phyloP scores from a whole-genome alignment of 2,329 filamentous ascomycete species.

The Trichoderma breve region DNA sequence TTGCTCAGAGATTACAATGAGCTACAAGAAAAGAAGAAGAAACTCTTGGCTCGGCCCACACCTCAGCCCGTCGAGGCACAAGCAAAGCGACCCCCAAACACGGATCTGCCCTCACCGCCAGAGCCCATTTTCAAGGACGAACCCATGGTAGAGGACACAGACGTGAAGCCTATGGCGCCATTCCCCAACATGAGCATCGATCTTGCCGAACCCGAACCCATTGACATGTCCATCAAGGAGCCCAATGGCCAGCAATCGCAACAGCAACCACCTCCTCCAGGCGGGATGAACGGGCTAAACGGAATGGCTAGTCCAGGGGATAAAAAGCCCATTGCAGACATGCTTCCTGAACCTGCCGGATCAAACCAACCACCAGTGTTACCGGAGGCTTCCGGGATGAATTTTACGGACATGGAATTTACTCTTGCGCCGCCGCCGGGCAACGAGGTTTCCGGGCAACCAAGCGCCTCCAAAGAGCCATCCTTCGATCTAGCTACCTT shows the following conservation, averaged over 20 bases:
- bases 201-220: slow-evolving; percentile 30
- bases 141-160: slow-evolving; percentile 35
- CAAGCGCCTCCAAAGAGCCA: slow-evolving; percentile 33
- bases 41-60: slow-evolving; percentile 18
- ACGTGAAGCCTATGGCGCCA: slow-evolving; percentile 47
- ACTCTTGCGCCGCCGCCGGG: slow-evolving; percentile 48
- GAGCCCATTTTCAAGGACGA: slow-evolving; percentile 30
- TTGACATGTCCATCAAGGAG: slow-evolving; percentile 13
- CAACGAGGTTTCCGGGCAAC: slow-evolving; percentile 30
- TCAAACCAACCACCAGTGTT: slow-evolving; percentile 23
- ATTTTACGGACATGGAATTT: slow-evolving; percentile 59
- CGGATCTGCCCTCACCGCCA: slow-evolving; percentile 39
- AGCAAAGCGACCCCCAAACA: slow-evolving; percentile 36
- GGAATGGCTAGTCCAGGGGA: slow-evolving; percentile 25
- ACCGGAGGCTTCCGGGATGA: slow-evolving; percentile 37
- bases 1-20: slow-evolving; percentile 53
- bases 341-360: slow-evolving; percentile 24
- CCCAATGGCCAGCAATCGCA: slow-evolving; percentile 17
- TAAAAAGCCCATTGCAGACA: slow-evolving; percentile 27
- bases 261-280: slow-evolving; percentile 18
- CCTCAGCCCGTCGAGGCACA: slow-evolving; percentile 36
- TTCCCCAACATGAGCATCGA: slow-evolving; percentile 58
- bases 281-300: slow-evolving; percentile 21
- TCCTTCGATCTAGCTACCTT: slow-evolving; percentile 49
- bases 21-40: slow-evolving; percentile 31